Conservation (phyloP, 148 eudicot genomes). For the Silene conica region DNA sequence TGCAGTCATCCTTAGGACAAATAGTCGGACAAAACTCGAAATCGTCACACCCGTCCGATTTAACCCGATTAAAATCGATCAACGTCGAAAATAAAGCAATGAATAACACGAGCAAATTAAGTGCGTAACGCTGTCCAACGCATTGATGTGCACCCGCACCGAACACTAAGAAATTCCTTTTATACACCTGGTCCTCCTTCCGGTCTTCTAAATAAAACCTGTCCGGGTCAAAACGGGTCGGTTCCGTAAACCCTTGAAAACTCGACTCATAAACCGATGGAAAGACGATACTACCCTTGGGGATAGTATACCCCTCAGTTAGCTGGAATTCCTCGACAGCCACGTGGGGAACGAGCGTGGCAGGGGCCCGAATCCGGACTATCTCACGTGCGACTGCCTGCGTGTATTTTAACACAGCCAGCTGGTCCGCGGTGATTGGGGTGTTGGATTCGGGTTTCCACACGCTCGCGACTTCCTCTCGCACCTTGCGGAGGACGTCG, state of each 20-base stretch:
- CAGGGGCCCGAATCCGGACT: conserved; percentile 60
- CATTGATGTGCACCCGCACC: conserved; percentile 92
- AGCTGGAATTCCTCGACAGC: conserved; percentile 61
- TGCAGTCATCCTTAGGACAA: conserved; percentile 81
- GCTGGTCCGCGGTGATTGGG: conserved; percentile 43
- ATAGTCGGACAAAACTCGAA: conserved; percentile 67
- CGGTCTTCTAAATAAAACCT: conserved; percentile 62
- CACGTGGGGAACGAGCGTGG: conserved; percentile 76
- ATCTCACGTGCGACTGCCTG: conserved; percentile 91
- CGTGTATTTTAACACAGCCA: conserved; percentile 58
- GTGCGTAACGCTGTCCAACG: conserved; percentile 83
- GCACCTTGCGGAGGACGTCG: conserved; percentile 45
- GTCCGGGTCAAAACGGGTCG: conserved; percentile 78
- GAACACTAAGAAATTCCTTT: conserved; percentile 65
- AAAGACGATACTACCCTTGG: conserved; percentile 77
- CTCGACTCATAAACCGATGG: conserved; percentile 87
- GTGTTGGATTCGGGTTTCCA: conserved; percentile 45
- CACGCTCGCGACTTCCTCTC: conserved; percentile 41
- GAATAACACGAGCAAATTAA: conserved; percentile 62
- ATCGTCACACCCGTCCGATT: conserved; percentile 79
- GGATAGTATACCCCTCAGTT: conserved; percentile 47
- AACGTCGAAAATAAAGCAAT: conserved; percentile 56
- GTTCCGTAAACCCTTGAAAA: conserved; percentile 69
- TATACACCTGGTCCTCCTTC: conserved; percentile 58
- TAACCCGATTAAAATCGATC: conserved; percentile 61